Conservation (phyloP, 371 early-diverging fungal genomes). For the Rhizopus delemar region DNA sequence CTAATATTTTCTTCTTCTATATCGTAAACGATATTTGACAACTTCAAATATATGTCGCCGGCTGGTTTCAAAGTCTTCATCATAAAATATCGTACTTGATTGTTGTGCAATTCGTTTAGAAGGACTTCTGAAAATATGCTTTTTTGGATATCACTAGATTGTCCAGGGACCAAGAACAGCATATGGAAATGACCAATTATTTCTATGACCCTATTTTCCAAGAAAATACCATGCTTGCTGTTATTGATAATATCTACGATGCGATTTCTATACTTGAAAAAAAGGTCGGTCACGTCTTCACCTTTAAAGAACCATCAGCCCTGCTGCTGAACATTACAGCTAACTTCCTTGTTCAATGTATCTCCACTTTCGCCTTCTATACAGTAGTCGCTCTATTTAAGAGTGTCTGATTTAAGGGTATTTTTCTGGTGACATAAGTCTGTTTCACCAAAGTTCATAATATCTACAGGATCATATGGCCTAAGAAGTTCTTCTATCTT, state of each 20-base stretch:
- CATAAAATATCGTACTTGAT: conserved; percentile 1
- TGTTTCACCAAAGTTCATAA: too few relatives aligned
- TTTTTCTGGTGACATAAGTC: too few relatives aligned
- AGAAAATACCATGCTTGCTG: background rate
- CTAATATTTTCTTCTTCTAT: background rate
- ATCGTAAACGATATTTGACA: conserved; percentile 1
- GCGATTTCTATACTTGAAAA: conserved; percentile 4
- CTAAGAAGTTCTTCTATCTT: too few relatives aligned
- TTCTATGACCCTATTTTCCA: background rate
- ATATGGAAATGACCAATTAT: conserved; percentile 1
- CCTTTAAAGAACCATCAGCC: background rate
- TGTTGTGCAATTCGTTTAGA: background rate
- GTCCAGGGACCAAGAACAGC: background rate
- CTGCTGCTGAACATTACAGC: background rate
- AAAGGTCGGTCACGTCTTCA: background rate
- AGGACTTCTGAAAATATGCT: background rate
- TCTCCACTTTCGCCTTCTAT: background rate
- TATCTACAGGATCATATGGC: too few relatives aligned
- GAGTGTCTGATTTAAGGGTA: too few relatives aligned
- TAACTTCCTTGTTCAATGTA: background rate
- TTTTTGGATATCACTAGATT: background rate
- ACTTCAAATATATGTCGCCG: background rate
- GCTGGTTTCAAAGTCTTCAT: background rate
- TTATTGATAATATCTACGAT: conserved; percentile 1
- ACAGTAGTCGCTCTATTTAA: too few relatives aligned